phyloP scores from a whole-genome alignment of 129 eudicot species.

The Oenanthe sinensis region DNA sequence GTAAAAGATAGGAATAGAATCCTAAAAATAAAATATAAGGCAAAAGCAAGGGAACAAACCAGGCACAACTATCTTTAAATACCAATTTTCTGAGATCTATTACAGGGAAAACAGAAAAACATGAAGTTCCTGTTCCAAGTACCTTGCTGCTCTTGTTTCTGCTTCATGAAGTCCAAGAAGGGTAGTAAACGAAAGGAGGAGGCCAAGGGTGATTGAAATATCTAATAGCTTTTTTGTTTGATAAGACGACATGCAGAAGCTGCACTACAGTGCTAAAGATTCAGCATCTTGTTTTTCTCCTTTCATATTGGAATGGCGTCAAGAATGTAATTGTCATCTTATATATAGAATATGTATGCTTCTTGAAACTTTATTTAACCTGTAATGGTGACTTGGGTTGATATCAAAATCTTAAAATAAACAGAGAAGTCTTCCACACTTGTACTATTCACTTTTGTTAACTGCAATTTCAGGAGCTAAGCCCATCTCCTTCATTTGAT shows the following conservation, averaged over 20 bases:
- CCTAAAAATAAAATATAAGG: neutral
- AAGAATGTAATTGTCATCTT: conserved; percentile 1
- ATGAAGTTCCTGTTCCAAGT: conserved; percentile 39
- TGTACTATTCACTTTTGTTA: conserved; percentile 32
- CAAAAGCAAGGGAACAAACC: neutral
- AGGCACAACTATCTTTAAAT: neutral
- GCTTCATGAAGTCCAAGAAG: conserved; percentile 29
- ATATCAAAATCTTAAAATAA: neutral
- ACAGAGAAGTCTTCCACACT: conserved; percentile 14
- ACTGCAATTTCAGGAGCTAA: conserved; percentile 34
- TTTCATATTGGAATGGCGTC: neutral
- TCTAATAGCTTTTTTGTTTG: neutral
- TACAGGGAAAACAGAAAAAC: neutral
- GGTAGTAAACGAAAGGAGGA: conserved; percentile 20
- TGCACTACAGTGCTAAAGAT: neutral
- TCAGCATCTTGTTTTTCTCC: neutral
- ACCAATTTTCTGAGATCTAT: neutral
- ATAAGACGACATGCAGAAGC: neutral
- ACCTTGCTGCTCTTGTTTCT: conserved; percentile 47
- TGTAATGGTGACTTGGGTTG: neutral
- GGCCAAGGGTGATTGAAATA: conserved; percentile 5
- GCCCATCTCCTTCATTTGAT: conserved; percentile 93
- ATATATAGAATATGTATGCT: neutral
- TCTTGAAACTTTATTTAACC: neutral
- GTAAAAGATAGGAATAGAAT: conserved; percentile 5